Percentiles rank a stretch among this genome's conserved stretches.
Conservation (phyloP, 768 basidiomycete genomes). For the Mycena haematopus region DNA sequence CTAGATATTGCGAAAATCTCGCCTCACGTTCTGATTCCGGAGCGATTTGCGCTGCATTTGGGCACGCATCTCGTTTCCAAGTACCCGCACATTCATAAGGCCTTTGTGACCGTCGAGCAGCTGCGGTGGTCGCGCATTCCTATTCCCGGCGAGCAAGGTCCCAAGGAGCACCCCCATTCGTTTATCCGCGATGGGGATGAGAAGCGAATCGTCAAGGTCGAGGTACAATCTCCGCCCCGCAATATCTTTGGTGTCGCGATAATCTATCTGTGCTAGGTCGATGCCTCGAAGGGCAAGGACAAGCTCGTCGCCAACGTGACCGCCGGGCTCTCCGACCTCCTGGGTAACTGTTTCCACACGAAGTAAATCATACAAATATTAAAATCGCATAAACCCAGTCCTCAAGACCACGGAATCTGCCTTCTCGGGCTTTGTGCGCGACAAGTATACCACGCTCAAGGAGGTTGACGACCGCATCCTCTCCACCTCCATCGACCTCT, state of each 20-base stretch:
- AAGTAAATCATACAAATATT: not conserved
- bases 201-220: constrained; percentile 70
- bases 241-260: not conserved
- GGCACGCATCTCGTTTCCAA: constrained; percentile 82
- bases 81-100: constrained; percentile 77
- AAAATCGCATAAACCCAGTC: constrained; percentile 50
- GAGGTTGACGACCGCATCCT: constrained; percentile 91
- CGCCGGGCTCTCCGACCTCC: constrained; percentile 77
- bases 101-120: constrained; percentile 75
- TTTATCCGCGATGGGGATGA: constrained; percentile 93
- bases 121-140: constrained; percentile 85
- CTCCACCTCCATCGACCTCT: constrained; percentile 84
- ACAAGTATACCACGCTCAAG: constrained; percentile 87
- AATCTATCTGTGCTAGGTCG: constrained; percentile 52
- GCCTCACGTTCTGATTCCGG: constrained; percentile 82
- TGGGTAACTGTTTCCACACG: constrained; percentile 56
- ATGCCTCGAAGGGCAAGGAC: constrained; percentile 68
- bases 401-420: constrained; percentile 90
- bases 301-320: constrained; percentile 66
- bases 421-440: constrained; percentile 80
- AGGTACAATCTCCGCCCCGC: constrained; percentile 40
- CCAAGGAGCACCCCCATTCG: constrained; percentile 69
- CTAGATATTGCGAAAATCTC: constrained; percentile 52
- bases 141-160: constrained; percentile 49
- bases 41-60: constrained; percentile 87